Base-by-base conservation (phyloP, 495 filamentous ascomycete species). In the Neurospora pannonica region DNA sequence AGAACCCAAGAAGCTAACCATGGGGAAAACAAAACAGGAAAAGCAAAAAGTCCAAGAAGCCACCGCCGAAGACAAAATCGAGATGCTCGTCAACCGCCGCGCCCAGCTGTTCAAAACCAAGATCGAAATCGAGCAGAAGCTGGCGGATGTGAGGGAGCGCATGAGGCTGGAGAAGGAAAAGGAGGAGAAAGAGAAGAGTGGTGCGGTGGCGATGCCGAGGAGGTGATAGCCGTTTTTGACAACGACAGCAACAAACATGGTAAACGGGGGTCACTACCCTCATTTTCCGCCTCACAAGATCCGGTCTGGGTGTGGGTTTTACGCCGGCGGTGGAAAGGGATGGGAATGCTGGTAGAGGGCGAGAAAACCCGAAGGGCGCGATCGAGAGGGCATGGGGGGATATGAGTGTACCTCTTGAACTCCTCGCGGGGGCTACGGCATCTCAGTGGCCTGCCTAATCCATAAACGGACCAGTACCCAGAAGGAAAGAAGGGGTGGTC, bases 81-180 rank as follows among this genome's bases (percentile, higher is more conserved):
- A 74, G 42, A 73, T 78, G 31, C 81, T 87, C 70, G 80, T 85
- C 74, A 72, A 73, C 71, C 82, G 79, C 9, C 78, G 78, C 71
- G 77, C 73, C 4, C 75, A 76, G 4, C 80, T 87, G 34, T 36
- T 82, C 38, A 74, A 71, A 36, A 77, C 82, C 72, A 79, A 76
- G 71, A 40, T 17, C 0, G 81, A 83, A 39, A 74, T 86, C 1
- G 81, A 86, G 74, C 37, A 40, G 17, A 86, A 86, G 79, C 73
- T 85, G 2, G 78, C 38, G 4, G 77, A 78, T 31, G 38, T 86
- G 69, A 74, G 80, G 21, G 79, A 75, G 60, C 75, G 84, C 71
- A 81, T 83, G 37, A 74, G 54, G 6, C 54, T 67, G 54, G 54
- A 67, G 7, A 67, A 19, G 28, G 54, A 67, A 7, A 62, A 62